Base-by-base conservation (phyloP, 805 yeast genomes). In the Teunomyces aglyptinius region DNA sequence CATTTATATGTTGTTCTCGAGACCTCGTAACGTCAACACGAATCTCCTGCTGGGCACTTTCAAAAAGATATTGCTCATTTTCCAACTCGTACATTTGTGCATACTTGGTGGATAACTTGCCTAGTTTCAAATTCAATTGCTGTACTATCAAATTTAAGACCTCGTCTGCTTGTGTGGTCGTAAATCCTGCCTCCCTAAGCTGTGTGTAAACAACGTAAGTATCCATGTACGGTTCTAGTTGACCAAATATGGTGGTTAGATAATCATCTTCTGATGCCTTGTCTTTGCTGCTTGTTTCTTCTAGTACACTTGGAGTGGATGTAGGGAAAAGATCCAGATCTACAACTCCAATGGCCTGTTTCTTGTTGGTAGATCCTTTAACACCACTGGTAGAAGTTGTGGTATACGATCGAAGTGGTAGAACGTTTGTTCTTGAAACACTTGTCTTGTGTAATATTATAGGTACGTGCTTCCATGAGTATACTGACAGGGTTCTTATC, bases 1-100 rank as follows among this genome's bases (percentile, higher is more conserved):
- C 85, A 53, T 82, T 83, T 45, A 86, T 71, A 50, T 88, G 87
- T 10, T 73, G 70, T 51, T 85, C 90, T 53, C 97, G 71, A 26
- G 85, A 78, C 34, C 83, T 76, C 34, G 85, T 82, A 19, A 90
- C 80, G 56, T 90, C 96, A 38, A 86, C 88, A 41, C 85, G 67
- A 31, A 92, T 67, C 63, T 92, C 98, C 45, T 91, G 85, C 50
- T 89, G 89, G 0, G 97, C 96, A 27, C 97, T 95, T 60, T 90
- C 92, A 63, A 89, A 91, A 11, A 94, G 67, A 60, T 92, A 94
- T 18, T 81, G 78, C 57, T 92, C 97, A 57, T 91, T 92, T 52
- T 91, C 96, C 12, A 89, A 68, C 54, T 89, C 96, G 50, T 82
- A 81, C 22, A 67, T 66, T 18, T 79, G 82, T 4, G 78, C 67